phyloP scores from a whole-genome alignment of 768 basidiomycete species.

The Russula sp. region DNA sequence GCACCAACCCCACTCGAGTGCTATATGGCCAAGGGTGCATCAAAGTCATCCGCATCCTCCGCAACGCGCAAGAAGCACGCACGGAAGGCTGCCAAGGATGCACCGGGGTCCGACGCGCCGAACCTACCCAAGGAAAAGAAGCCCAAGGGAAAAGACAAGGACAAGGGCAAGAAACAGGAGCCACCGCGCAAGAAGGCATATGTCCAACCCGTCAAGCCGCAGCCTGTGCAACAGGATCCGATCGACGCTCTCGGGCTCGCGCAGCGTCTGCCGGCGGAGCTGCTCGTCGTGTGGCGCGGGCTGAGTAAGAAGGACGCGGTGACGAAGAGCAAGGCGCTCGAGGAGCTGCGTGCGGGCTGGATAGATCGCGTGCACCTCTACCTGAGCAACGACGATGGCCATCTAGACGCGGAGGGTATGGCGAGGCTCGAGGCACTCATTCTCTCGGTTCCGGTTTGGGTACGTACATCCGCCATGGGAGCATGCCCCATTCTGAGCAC shows the following conservation, averaged over 20 bases:
- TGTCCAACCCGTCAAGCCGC: slow-evolving; percentile 78
- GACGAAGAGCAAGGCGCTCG: slow-evolving; percentile 77
- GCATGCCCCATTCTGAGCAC: not conserved
- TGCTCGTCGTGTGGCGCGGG: slow-evolving; percentile 72
- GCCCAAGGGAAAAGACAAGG: slow-evolving; percentile 47
- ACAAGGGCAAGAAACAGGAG: slow-evolving; percentile 47
- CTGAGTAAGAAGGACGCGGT: slow-evolving; percentile 86
- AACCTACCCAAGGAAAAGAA: slow-evolving; percentile 37
- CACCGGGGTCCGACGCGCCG: slow-evolving; percentile 26
- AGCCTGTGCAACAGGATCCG: slow-evolving; percentile 71
- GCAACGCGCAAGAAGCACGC: slow-evolving; percentile 93
- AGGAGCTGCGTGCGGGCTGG: slow-evolving; percentile 70
- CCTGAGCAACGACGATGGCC: not conserved
- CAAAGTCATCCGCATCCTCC: slow-evolving; percentile 74
- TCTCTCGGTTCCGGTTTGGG: slow-evolving; percentile 86
- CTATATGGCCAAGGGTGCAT: slow-evolving; percentile 36
- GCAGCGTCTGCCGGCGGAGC: slow-evolving; percentile 65
- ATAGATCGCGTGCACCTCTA: slow-evolving; percentile 41
- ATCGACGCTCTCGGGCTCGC: slow-evolving; percentile 78
- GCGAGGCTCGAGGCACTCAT: slow-evolving; percentile 35
- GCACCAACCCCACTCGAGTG: not conserved
- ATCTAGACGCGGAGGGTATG: slow-evolving; percentile 36
- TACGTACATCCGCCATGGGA: slow-evolving; percentile 34
- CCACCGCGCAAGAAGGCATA: slow-evolving; percentile 81
- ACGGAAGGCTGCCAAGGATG: slow-evolving; percentile 49